These are phyloP conservation scores for Solanum etuberosum DNA, from an alignment of 257 asterid genomes.

Conservation along the genomic window DNA sequence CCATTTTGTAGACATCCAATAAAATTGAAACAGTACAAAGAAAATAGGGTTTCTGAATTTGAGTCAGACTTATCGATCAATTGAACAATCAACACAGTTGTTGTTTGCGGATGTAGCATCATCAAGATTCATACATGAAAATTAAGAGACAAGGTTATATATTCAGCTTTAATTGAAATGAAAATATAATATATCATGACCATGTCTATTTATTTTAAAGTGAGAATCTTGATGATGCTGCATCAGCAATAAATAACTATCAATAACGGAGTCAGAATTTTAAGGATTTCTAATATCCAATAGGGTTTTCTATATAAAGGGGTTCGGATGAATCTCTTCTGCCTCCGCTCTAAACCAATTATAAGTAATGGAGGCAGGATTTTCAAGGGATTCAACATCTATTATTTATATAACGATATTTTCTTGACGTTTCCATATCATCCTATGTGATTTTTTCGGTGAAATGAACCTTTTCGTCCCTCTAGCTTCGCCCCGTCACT, in stretches of 20 bases:
- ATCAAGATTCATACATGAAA: constrained; percentile 42
- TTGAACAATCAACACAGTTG: constrained; percentile 4
- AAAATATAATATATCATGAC: not conserved
- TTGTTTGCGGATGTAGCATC: constrained; percentile 41
- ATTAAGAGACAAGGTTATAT: not conserved
- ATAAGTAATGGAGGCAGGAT: not conserved
- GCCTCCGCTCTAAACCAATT: not conserved
- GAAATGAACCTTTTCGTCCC: not conserved
- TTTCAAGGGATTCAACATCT: not conserved
- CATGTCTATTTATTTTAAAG: not conserved
- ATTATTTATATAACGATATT: not conserved
- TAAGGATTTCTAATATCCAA: not conserved
- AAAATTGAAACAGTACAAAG: not conserved
- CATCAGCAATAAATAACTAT: constrained; percentile 33
- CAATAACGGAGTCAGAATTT: accelerated
- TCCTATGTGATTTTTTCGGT: not conserved
- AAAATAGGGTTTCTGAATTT: not conserved
- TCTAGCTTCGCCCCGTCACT: not conserved
- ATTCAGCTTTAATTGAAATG: not conserved
- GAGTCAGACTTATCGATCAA: not conserved
- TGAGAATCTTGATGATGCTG: constrained; percentile 63
- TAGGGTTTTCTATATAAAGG: not conserved
- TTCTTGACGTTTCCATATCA: not conserved
- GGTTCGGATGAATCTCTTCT: not conserved
- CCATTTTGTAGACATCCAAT: not conserved